Conservation (phyloP, 1,139 yeast species). For the Kurtzmaniella quercitrusa region DNA sequence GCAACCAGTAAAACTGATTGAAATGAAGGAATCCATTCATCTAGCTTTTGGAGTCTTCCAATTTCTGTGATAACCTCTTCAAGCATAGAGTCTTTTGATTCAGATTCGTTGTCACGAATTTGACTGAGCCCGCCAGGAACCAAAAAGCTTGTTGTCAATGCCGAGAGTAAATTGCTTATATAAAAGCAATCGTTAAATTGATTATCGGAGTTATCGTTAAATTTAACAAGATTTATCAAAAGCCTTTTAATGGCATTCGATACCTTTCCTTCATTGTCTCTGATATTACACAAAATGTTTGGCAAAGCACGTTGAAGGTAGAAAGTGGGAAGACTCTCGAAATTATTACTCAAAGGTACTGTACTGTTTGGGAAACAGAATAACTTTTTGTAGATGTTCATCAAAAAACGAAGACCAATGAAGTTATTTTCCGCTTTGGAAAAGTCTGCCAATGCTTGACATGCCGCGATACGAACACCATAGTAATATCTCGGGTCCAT, state of each 20-base stretch:
- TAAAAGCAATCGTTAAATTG: constrained; percentile 72
- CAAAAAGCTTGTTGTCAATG: constrained; percentile 44
- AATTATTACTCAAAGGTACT: constrained; percentile 78
- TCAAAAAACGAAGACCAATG: constrained; percentile 70
- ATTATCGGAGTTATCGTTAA: constrained; percentile 83
- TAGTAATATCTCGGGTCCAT: constrained; percentile 84
- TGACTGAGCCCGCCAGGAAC: constrained; percentile 14
- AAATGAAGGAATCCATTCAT: constrained; percentile 81
- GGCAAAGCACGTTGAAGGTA: constrained; percentile 72
- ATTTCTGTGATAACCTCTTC: constrained; percentile 43
- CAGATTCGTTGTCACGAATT: constrained; percentile 2
- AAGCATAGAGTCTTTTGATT: constrained; percentile 15
- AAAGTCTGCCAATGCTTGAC: constrained; percentile 65
- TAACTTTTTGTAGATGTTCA: constrained; percentile 63
- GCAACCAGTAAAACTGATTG: constrained; percentile 55
- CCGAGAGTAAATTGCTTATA: constrained; percentile 52
- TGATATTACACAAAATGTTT: constrained; percentile 53
- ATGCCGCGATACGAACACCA: constrained; percentile 88
- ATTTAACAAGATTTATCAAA: constrained; percentile 67
- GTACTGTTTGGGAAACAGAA: constrained; percentile 68
- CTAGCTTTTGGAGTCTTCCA: constrained; percentile 72
- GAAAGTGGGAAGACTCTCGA: constrained; percentile 62
- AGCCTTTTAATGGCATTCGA: constrained; percentile 63
- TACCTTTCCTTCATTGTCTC: constrained; percentile 61
- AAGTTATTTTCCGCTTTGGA: constrained; percentile 60